phyloP scores from a whole-genome alignment of 192 early-diverging fungal species.

The Coemansia sp. region DNA sequence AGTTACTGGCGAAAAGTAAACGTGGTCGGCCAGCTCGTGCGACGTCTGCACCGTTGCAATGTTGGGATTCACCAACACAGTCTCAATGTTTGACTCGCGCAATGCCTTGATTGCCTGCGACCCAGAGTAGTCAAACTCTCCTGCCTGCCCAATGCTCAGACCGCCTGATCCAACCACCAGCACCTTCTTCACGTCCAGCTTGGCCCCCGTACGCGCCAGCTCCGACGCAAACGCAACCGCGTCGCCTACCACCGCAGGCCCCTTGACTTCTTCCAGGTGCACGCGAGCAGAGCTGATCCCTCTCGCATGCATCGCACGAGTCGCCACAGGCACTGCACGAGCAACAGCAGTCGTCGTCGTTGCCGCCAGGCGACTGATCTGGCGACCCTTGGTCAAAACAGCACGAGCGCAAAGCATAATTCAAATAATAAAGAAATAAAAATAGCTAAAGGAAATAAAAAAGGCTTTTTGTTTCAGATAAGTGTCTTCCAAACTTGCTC shows the following conservation, averaged over 20 bases:
- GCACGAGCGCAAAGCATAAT: conserved; percentile 38
- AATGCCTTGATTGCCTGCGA: conserved; percentile 98
- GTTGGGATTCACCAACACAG: conserved; percentile 98
- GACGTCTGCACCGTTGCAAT: conserved; percentile 99
- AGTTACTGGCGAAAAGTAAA: conserved; percentile 95
- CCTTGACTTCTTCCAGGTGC: background rate
- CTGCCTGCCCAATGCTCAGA: conserved; percentile 94
- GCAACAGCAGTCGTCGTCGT: background rate
- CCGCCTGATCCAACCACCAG: conserved; percentile 95
- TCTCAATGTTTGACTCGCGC: conserved; percentile 85
- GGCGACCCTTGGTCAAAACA: background rate
- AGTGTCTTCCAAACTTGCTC: conserved; percentile 54
- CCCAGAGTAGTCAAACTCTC: conserved; percentile 98
- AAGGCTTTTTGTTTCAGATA: no score
- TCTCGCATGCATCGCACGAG: background rate
- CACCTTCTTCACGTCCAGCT: conserved; percentile 75
- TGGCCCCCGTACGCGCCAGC: conserved; percentile 47
- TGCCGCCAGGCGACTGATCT: background rate
- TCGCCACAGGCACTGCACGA: background rate
- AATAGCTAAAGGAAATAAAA: background rate
- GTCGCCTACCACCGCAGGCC: conserved; percentile 1
- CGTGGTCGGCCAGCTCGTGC: conserved; percentile 85
- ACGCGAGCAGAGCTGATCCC: conserved; percentile 24
- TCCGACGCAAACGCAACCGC: conserved; percentile 37
- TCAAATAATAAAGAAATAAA: conserved; percentile 2